Conservation (phyloP, 768 basidiomycete genomes). For the Trametes coccinea region DNA sequence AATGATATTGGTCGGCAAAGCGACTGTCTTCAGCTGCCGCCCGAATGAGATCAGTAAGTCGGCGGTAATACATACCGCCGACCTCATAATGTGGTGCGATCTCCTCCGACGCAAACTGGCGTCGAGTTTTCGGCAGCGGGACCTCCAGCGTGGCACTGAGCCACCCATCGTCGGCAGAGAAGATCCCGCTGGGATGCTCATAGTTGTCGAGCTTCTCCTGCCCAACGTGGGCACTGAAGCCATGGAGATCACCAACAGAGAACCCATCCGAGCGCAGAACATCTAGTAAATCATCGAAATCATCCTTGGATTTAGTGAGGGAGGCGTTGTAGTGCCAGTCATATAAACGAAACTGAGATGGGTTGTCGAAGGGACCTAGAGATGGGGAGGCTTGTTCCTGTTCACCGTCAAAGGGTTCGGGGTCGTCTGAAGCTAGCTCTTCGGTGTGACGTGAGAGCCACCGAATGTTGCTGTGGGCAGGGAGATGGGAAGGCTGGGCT, state of each 20-base stretch:
- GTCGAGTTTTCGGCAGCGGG: constrained; percentile 4
- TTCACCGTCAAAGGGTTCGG: too few species aligned
- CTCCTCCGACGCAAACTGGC: background rate
- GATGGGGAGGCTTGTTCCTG: background rate
- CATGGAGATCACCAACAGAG: background rate
- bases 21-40: background rate
- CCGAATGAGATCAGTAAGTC: constrained; percentile 3
- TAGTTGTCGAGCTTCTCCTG: background rate
- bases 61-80: constrained; percentile 2
- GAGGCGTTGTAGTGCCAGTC: background rate
- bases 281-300: background rate
- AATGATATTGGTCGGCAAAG: background rate
- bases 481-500: too few species aligned
- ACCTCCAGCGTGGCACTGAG: constrained; percentile 1
- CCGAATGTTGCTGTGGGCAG: too few species aligned
- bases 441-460: too few species aligned
- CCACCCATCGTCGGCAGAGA: constrained; percentile 9
- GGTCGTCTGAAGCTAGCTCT: too few species aligned
- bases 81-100: background rate
- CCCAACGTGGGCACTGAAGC: background rate
- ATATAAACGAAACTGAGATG: background rate
- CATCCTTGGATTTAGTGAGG: background rate
- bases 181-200: background rate
- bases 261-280: background rate
- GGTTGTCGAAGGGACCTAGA: constrained; percentile 28